Evolutionary conservation across 2,329 filamentous ascomycete genomes (phyloP).

Genomic region (Fusarium agapanthi): DNA sequence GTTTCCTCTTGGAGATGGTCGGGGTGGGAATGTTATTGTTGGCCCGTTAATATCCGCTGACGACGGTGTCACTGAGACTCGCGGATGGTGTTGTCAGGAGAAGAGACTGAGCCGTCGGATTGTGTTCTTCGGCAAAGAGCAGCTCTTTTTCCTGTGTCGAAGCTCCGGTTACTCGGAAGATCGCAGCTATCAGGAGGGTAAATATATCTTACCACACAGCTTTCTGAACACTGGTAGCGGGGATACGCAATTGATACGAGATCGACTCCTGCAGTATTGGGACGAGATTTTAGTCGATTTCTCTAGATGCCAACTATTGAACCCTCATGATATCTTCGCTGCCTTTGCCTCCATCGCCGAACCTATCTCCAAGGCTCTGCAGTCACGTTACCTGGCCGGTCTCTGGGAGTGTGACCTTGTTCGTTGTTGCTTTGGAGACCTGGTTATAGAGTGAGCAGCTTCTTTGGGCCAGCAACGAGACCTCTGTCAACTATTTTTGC

Average conservation of each 20-base stretch:
- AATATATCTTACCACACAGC: neutral
- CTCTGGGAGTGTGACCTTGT: slow-evolving; percentile 14
- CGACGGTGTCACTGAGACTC: neutral
- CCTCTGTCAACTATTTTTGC: neutral
- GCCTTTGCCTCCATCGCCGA: slow-evolving; percentile 5
- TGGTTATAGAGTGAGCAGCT: neutral
- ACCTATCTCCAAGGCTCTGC: neutral
- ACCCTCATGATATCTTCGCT: slow-evolving; percentile 18
- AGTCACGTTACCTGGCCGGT: slow-evolving; percentile 16
- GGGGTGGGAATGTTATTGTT: neutral
- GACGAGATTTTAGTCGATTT: slow-evolving; percentile 1
- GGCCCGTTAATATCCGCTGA: neutral
- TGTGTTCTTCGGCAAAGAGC: slow-evolving; percentile 5
- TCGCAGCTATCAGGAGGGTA: neutral
- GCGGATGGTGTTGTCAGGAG: slow-evolving; percentile 23
- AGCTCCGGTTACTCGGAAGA: neutral
- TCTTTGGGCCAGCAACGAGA: neutral
- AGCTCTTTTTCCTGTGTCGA: slow-evolving; percentile 2
- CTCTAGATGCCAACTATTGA: slow-evolving; percentile 3
- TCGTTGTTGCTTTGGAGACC: slow-evolving; percentile 2
- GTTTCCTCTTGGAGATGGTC: neutral
- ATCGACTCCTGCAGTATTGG: slow-evolving; percentile 2
- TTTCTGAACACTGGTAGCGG: neutral
- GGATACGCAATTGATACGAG: neutral
- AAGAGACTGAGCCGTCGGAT: neutral